Conservation (phyloP, 208 protist species). For the Crithidia sp. region DNA sequence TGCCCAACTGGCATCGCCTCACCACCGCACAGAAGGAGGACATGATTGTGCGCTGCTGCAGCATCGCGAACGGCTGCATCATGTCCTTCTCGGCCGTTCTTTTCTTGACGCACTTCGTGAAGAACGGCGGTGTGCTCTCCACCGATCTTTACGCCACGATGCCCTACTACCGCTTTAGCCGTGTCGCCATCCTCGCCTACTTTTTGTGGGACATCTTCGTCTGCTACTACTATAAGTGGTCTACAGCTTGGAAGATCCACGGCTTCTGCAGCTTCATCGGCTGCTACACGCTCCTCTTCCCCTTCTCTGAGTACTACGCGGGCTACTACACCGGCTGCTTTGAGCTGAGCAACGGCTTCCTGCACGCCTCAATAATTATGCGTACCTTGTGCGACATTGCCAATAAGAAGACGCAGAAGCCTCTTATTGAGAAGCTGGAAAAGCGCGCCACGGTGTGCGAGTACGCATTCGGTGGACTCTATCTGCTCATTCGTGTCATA, state of each 20-base stretch:
- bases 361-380: conserved; percentile 66
- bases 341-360: conserved; percentile 77
- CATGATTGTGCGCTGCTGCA: conserved; percentile 69
- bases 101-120: conserved; percentile 55
- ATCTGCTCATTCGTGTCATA: conserved; percentile 70
- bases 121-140: conserved; percentile 34
- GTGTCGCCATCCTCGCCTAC: conserved; percentile 72
- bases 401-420: conserved; percentile 25
- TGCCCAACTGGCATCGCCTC: conserved; percentile 48
- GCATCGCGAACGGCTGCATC: conserved; percentile 69
- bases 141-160: conserved; percentile 58
- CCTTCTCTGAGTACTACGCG: conserved; percentile 72
- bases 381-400: conserved; percentile 36
- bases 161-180: conserved; percentile 69
- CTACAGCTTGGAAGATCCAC: conserved; percentile 76
- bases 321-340: conserved; percentile 89
- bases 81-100: conserved; percentile 67
- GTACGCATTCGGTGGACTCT: conserved; percentile 70
- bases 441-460: conserved; percentile 40
- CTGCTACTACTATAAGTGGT: conserved; percentile 79
- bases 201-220: conserved; percentile 85
- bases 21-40: conserved; percentile 46
- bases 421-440: conserved; percentile 24
- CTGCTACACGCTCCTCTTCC: conserved; percentile 72
- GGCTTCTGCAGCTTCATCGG: conserved; percentile 73